phyloP scores from a whole-genome alignment of 306 rosid genomes.

The Glycine tomentella region DNA sequence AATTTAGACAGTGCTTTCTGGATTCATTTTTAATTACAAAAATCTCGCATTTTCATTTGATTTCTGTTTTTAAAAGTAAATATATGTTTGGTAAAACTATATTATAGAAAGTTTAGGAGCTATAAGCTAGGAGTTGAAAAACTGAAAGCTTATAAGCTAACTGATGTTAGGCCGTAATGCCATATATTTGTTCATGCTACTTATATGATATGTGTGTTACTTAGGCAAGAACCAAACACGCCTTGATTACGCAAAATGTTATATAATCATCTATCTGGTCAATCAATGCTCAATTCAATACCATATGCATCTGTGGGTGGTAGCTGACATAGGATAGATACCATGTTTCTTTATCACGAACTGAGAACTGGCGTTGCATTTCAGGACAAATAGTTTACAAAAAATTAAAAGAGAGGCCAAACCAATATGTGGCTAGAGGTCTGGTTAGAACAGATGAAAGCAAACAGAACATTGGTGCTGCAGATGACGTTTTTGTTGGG shows the following conservation, averaged over 20 bases:
- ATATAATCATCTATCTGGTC: background rate
- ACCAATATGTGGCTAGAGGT: conserved; percentile 81
- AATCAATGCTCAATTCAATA: conserved; percentile 8
- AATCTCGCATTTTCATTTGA: too few relatives aligned
- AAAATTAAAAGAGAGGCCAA: conserved; percentile 79
- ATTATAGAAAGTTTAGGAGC: too few relatives aligned
- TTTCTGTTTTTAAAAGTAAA: too few relatives aligned
- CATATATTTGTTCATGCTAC: too few relatives aligned
- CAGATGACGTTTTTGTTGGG: conserved; percentile 71
- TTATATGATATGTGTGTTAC: too few relatives aligned
- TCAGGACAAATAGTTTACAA: conserved; percentile 86
- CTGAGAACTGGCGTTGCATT: conserved; percentile 35
- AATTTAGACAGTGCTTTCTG: too few relatives aligned
- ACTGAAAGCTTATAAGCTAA: too few relatives aligned
- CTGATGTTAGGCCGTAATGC: too few relatives aligned
- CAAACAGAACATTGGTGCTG: conserved; percentile 79
- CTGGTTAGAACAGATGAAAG: conserved; percentile 88
- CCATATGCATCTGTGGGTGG: background rate
- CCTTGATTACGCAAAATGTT: background rate
- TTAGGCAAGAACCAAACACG: too few relatives aligned
- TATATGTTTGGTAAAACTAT: too few relatives aligned
- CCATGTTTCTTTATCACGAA: background rate
- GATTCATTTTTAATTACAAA: too few relatives aligned
- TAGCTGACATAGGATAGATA: conserved; percentile 6
- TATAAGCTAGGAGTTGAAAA: too few relatives aligned